Conservation (phyloP, 2,329 filamentous ascomycete genomes). For the Diaporthe ilicicola region DNA sequence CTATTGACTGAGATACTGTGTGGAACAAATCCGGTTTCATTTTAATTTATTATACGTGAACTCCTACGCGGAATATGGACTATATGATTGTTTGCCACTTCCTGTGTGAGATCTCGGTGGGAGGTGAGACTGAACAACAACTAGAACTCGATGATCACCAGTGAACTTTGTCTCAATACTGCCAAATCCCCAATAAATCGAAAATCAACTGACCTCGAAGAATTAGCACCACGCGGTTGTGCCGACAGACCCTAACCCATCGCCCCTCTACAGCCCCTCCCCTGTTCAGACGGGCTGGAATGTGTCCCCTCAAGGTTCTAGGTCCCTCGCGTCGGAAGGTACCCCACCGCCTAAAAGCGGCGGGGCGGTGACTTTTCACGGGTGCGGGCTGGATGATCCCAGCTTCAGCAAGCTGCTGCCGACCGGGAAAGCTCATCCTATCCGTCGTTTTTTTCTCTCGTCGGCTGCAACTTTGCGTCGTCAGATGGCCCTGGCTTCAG, state of each 20-base stretch:
- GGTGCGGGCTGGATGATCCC: constrained; percentile 3
- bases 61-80: too few species aligned
- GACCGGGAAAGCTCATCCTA: constrained; percentile 18
- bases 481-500: constrained; percentile 20
- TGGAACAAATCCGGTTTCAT: too few species aligned
- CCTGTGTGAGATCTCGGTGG: too few species aligned
- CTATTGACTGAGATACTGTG: too few species aligned
- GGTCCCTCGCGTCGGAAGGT: background rate
- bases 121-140: too few species aligned
- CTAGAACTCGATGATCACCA: too few species aligned
- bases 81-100: too few species aligned
- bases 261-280: background rate
- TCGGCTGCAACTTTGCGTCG: constrained; percentile 18
- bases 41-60: too few species aligned
- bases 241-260: background rate
- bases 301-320: background rate
- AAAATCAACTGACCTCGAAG: too few species aligned
- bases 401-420: background rate
- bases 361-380: constrained; percentile 14
- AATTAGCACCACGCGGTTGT: too few species aligned
- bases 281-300: background rate
- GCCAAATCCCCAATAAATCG: too few species aligned
- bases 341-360: background rate
- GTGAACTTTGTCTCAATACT: too few species aligned
- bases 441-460: background rate